Base-by-base conservation (phyloP, 139 green algal genomes). In the Chlorella sp. region DNA sequence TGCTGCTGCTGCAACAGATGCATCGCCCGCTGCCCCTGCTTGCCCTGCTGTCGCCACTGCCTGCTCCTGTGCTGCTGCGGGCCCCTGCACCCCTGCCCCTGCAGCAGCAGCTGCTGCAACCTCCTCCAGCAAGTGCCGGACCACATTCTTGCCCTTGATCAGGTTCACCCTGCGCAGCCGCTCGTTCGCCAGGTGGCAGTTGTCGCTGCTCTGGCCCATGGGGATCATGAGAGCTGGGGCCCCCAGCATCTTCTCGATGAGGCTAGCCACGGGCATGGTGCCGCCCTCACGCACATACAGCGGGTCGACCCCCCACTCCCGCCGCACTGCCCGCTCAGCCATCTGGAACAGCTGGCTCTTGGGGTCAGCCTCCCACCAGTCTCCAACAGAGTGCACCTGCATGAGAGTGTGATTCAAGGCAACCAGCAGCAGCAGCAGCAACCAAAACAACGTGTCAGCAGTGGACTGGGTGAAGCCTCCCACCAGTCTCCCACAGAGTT, bases 341-440 rank as follows among this genome's bases (percentile, higher is more conserved):
- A 94, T 84, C 34, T 32, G 51, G 64, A 70, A 70, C 74, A 68
- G 86, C 35, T 85, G 70, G 34, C 70, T 87, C 36, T 84, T 69
- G 2, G 81, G 76, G 68, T 93, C 88, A 14, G 89, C 90, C 79
- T 95, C 89, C 91, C 92, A 98, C 91, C 93, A 98, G 83, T 96
- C 87, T 30, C 93, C 94, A 5, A 87, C 79, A 29, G 81, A 67
- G 42, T 85, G 70, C 68, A 86, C 81, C 24, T 81, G 49, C 74
- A n/a, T n/a, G n/a, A n/a, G n/a, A n/a, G n/a, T n/a, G n/a, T n/a
- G n/a, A n/a, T n/a, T n/a, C n/a, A n/a, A n/a, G n/a, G n/a, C n/a
- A n/a, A n/a, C n/a, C n/a, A n/a, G n/a, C n/a, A n/a, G n/a, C n/a
- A n/a, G n/a, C n/a, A n/a, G n/a, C n/a, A 91, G 70, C 51, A 74